Conservation (phyloP, 352 stramenopile species). For the Phytophthora hybrid region DNA sequence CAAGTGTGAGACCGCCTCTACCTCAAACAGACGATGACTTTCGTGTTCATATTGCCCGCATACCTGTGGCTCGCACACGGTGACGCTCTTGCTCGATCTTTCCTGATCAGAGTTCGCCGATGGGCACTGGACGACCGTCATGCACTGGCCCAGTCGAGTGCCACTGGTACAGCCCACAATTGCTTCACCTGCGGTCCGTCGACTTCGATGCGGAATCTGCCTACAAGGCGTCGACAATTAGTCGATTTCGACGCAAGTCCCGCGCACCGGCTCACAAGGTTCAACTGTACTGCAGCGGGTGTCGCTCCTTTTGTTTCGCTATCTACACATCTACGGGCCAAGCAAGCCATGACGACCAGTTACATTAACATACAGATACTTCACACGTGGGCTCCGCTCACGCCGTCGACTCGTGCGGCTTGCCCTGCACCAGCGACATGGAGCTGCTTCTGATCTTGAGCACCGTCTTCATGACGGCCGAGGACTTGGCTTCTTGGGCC, state of each 20-base stretch:
- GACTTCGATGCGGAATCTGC: background rate
- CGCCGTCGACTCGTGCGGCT: constrained; percentile 24
- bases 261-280: constrained; percentile 8
- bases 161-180: background rate
- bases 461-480: constrained; percentile 15
- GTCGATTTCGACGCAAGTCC: constrained; percentile 15
- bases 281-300: background rate
- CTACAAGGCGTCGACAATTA: constrained; percentile 5
- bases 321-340: no score
- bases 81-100: background rate
- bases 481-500: constrained; percentile 27
- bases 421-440: constrained; percentile 8
- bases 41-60: background rate
- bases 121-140: background rate
- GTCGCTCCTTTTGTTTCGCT: no score
- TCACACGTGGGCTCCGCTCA: background rate
- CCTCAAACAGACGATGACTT: background rate
- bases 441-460: constrained; percentile 24
- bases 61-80: background rate
- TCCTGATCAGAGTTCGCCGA: background rate
- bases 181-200: background rate
- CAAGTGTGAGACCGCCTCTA: no score
- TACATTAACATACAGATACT: constrained; percentile 12
- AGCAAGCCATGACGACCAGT: background rate
- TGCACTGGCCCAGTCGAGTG: no score